phyloP scores from a whole-genome alignment of 2,329 filamentous ascomycete genomes.

The Ceratocystis cubensis region DNA sequence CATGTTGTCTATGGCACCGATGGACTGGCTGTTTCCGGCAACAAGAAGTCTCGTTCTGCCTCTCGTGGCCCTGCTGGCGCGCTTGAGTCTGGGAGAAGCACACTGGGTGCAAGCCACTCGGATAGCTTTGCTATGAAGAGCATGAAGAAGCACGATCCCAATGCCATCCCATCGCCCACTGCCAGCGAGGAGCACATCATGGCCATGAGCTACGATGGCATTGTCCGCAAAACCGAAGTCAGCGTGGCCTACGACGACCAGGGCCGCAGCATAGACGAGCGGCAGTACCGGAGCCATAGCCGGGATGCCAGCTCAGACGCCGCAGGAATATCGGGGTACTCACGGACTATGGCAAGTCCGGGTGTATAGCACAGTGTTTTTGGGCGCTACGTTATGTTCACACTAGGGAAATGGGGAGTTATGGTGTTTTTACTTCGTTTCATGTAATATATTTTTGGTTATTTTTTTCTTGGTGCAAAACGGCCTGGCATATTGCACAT shows the following conservation, averaged over 20 bases:
- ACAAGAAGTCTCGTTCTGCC: conserved; percentile 21
- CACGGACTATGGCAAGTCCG: neutral
- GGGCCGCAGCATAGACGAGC: neutral
- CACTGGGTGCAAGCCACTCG: conserved; percentile 16
- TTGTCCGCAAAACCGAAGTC: conserved; percentile 29
- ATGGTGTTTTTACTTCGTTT: neutral
- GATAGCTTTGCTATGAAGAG: conserved; percentile 24
- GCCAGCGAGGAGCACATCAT: conserved; percentile 32
- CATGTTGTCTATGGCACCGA: conserved; percentile 11
- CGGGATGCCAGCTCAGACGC: neutral
- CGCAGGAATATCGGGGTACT: neutral
- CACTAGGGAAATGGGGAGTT: neutral
- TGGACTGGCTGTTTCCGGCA: conserved; percentile 19
- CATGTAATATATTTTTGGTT: neutral
- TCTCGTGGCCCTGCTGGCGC: conserved; percentile 1
- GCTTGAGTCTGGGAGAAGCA: neutral
- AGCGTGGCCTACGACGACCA: conserved; percentile 24
- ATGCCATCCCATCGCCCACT: conserved; percentile 28
- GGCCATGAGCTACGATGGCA: conserved; percentile 29
- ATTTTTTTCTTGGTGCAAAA: neutral
- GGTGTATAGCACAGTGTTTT: neutral
- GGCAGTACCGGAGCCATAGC: neutral
- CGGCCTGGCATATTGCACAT: neutral
- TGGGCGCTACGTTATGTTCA: neutral
- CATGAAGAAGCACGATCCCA: conserved; percentile 27